phyloP scores from a whole-genome alignment of 1,284 basidiomycete genomes.

The Heterobasidion annosum region DNA sequence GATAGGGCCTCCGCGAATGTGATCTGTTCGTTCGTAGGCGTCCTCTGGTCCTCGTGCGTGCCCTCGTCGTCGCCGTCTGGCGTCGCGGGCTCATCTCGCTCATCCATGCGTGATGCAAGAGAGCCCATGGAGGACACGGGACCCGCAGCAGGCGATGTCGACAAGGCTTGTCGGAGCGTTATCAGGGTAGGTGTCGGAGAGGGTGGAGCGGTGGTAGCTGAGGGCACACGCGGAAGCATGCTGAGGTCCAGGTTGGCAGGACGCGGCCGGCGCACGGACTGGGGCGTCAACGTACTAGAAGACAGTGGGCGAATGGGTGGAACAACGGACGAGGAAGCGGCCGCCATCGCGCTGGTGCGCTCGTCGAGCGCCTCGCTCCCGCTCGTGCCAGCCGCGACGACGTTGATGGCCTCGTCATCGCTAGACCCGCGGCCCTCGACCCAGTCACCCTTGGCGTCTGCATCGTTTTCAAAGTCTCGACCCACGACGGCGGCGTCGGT shows the following conservation, averaged over 20 bases:
- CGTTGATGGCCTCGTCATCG: constrained; percentile 76
- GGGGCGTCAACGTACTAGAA: constrained; percentile 14
- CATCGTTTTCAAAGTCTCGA: constrained; percentile 22
- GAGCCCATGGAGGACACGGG: constrained; percentile 8
- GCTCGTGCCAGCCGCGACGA: constrained; percentile 68
- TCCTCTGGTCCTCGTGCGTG: constrained; percentile 36
- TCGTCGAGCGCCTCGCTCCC: constrained; percentile 75
- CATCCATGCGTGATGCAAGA: constrained; percentile 3
- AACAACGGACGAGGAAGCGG: constrained; percentile 21
- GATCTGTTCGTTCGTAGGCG: constrained; percentile 46
- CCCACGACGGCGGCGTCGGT: constrained; percentile 15
- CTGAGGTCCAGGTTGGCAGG: constrained; percentile 59
- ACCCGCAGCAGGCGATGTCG: constrained; percentile 13
- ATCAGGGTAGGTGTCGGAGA: constrained; percentile 57
- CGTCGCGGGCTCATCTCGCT: constrained; percentile 5
- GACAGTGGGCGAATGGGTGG: constrained; percentile 14
- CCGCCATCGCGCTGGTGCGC: constrained; percentile 54
- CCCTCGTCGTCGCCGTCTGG: constrained; percentile 29
- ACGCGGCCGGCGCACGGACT: constrained; percentile 37
- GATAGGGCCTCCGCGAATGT: constrained; percentile 63
- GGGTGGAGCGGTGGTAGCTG: constrained; percentile 33
- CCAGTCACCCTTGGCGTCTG: constrained; percentile 60
- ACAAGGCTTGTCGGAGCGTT: constrained; percentile 52
- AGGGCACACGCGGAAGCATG: constrained; percentile 26
- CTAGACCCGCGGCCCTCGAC: constrained; percentile 42